Base-by-base conservation (phyloP, 2,329 filamentous ascomycete genomes). In the Dactylellina cionopaga region DNA sequence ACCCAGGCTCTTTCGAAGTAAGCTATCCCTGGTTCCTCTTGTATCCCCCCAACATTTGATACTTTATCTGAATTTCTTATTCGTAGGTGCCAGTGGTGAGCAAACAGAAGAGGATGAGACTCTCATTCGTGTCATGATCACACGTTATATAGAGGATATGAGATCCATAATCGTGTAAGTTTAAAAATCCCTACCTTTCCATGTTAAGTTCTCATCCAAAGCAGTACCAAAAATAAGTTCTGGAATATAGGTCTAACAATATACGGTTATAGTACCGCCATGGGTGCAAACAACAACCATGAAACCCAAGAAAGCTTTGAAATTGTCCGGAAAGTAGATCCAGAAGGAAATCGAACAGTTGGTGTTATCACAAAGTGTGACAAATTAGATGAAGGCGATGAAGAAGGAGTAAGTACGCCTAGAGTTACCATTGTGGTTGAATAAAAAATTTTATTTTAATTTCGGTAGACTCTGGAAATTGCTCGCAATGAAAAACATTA, bases 311-410 rank as follows among this genome's bases (percentile, higher is more conserved):
- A 76, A 35, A 65, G 75, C 5, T 75, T 76, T 31, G 63, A 41
- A 15, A 41, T 76, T 3, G 70, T 65, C 11, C 71, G 69, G 11
- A 52, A 39, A 11, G 75, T 70, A 1, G 75, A 76, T 15, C 75
- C 70, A 13, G 59, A 44, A 13, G 75, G 75, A 6, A 13, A 25
- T 5, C 76, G 76, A 11, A 77, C 76, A 1, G 66, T 77, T 10
- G 76, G 76, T 35, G 68, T 77, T n/a, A 55, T 77, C 5, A 77
- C 76, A n/a, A 77, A 77, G 46, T 76, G 75, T 10, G 76, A 77
- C 31, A 58, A 71, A 11, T 51, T 77, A 10, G 65, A 74, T n/a
- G 27, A 43, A 0, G 76, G 76, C 17, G 69, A 73, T 15, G 68
- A 76, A 63, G 35, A 43, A n/a, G 13, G 11, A 9, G 46, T 64